Conservation (phyloP, 73 alveolate genomes). For the Strombidium stylifer region DNA sequence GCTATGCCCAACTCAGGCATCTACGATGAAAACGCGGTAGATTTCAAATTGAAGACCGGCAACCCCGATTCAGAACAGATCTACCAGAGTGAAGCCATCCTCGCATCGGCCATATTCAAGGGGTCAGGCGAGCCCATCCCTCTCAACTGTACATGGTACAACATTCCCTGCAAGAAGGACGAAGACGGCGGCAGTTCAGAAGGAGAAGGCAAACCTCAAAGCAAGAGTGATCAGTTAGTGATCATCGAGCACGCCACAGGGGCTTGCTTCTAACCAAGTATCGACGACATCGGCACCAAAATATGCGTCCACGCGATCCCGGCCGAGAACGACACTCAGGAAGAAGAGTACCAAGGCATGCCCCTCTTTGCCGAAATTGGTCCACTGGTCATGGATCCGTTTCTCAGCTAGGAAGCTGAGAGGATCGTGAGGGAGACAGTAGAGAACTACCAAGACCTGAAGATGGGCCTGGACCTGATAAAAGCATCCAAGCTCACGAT, state of each 20-base stretch:
- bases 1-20: no score
- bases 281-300: neutral
- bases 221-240: neutral
- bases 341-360: constrained; percentile 61
- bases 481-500: no score
- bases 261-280: neutral
- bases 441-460: no score
- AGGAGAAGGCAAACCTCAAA: no score
- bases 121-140: neutral
- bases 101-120: no score
- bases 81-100: no score
- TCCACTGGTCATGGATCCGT: constrained; percentile 48
- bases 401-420: constrained; percentile 5
- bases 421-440: no score
- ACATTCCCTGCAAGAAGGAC: neutral
- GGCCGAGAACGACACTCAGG: constrained; percentile 41
- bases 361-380: constrained; percentile 64
- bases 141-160: neutral
- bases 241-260: neutral
- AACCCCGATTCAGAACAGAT: no score
- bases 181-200: no score
- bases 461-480: no score
- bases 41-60: no score
- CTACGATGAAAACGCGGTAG: no score
- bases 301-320: constrained; percentile 62